phyloP scores from a whole-genome alignment of 768 basidiomycete genomes.

The Tylopilus vinaceipallidus region DNA sequence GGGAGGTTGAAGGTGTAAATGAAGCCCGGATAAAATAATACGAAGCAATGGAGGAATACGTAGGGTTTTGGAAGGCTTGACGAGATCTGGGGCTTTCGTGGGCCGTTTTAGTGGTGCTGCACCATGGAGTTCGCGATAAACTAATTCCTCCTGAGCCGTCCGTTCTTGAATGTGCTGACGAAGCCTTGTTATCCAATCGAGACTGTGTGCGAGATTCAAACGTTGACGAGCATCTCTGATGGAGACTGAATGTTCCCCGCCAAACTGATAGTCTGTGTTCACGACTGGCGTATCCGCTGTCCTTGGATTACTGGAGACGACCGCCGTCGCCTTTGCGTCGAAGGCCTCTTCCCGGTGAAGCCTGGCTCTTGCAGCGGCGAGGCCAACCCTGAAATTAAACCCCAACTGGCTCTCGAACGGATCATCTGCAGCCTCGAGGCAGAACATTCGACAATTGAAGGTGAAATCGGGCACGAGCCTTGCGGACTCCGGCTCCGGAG shows the following conservation, averaged over 20 bases:
- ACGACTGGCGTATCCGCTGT: slow-evolving; percentile 35
- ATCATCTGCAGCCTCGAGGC: slow-evolving; percentile 81
- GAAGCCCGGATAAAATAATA: slow-evolving; percentile 55
- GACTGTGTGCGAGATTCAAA: slow-evolving; percentile 64
- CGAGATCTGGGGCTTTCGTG: slow-evolving; percentile 42
- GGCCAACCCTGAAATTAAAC: slow-evolving; percentile 70
- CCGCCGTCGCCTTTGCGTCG: slow-evolving; percentile 69
- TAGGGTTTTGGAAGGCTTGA: slow-evolving; percentile 35
- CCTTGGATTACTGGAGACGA: slow-evolving; percentile 35
- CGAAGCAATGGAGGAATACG: slow-evolving; percentile 69
- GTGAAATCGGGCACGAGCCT: slow-evolving; percentile 66
- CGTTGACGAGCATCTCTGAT: slow-evolving; percentile 69
- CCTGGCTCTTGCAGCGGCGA: slow-evolving; percentile 66
- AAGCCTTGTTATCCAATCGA: slow-evolving; percentile 68
- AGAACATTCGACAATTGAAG: slow-evolving; percentile 58
- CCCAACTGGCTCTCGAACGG: slow-evolving; percentile 77
- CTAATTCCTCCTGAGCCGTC: slow-evolving; percentile 45
- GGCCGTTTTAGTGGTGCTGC: slow-evolving; percentile 29
- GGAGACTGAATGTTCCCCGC: slow-evolving; percentile 60
- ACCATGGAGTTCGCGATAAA: slow-evolving; percentile 47
- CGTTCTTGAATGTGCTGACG: slow-evolving; percentile 46
- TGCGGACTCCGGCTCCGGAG: slow-evolving; percentile 68
- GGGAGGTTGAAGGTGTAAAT: slow-evolving; percentile 54
- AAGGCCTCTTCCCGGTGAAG: slow-evolving; percentile 81
- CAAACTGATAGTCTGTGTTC: slow-evolving; percentile 62